phyloP scores from a whole-genome alignment of 495 filamentous ascomycete genomes.

The Podospora pseudocomata region DNA sequence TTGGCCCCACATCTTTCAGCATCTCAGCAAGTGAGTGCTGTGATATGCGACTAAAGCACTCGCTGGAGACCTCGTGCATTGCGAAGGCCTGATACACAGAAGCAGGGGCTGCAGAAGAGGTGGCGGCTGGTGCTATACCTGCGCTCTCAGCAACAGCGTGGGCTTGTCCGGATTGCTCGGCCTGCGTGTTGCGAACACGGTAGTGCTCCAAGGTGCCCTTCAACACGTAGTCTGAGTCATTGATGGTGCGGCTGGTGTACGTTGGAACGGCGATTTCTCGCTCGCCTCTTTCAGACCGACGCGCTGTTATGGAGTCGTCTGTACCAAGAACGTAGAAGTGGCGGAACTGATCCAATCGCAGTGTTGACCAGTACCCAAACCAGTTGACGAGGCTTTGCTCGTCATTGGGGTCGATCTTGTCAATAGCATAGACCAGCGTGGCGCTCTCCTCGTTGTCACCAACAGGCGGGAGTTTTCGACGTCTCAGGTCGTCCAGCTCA shows the following conservation, averaged over 20 bases:
- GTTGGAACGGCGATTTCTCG: conserved; percentile 37
- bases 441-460: conserved; percentile 34
- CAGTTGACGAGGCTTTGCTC: conserved; percentile 52
- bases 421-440: conserved; percentile 41
- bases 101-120: neutral
- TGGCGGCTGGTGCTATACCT: neutral
- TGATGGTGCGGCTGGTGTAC: conserved; percentile 37
- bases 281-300: conserved; percentile 28
- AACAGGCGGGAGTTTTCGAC: conserved; percentile 7
- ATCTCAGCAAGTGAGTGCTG: neutral
- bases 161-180: neutral
- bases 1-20: neutral
- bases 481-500: conserved; percentile 24
- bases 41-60: neutral
- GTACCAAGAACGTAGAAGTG: conserved; percentile 49
- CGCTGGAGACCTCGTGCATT: neutral
- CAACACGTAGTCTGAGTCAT: conserved; percentile 39
- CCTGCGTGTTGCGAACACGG: neutral
- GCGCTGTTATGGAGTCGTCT: conserved; percentile 21
- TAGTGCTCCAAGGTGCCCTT: conserved; percentile 20
- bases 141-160: neutral
- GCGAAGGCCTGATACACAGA: neutral
- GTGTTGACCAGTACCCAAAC: conserved; percentile 52
- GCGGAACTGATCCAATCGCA: conserved; percentile 44
- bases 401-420: conserved; percentile 48